phyloP scores from a whole-genome alignment of 495 filamentous ascomycete species.

The Tuber melanosporum region DNA sequence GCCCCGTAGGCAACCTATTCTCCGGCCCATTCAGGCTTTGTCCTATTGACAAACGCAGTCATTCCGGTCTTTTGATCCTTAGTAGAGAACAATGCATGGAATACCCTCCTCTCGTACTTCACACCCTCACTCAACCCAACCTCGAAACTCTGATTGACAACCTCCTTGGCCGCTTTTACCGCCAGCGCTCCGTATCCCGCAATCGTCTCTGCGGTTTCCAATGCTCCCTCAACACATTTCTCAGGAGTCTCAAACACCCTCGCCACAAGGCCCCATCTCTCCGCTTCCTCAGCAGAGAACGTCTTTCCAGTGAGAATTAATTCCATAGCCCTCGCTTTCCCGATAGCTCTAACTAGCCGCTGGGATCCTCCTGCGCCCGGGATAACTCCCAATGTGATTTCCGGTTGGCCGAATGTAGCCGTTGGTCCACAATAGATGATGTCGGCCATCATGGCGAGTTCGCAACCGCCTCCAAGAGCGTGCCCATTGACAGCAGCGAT shows the following conservation, averaged over 20 bases:
- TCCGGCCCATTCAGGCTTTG: conserved; percentile 84
- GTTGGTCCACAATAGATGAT: conserved; percentile 78
- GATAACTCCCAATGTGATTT: conserved; percentile 88
- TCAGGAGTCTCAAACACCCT: conserved; percentile 74
- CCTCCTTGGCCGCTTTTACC: conserved; percentile 90
- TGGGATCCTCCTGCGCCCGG: conserved; percentile 90
- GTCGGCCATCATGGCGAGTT: conserved; percentile 96
- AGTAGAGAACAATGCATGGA: conserved; percentile 86
- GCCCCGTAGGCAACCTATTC: conserved; percentile 49
- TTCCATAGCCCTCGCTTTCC: conserved; percentile 91
- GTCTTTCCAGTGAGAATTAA: conserved; percentile 60
- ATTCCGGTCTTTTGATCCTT: conserved; percentile 91
- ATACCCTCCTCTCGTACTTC: conserved; percentile 86
- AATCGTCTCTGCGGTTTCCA: conserved; percentile 82
- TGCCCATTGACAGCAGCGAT: conserved; percentile 91
- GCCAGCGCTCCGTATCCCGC: conserved; percentile 72
- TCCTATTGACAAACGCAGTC: conserved; percentile 88
- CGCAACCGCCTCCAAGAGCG: conserved; percentile 90
- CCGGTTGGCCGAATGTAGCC: conserved; percentile 90
- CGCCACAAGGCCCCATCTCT: conserved; percentile 83
- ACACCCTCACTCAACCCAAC: conserved; percentile 77
- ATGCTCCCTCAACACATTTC: conserved; percentile 66
- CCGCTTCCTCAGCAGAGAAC: conserved; percentile 60
- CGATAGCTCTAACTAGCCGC: conserved; percentile 77
- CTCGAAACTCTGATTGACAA: conserved; percentile 95